Evolutionary conservation across 768 basidiomycete genomes (phyloP), one percentile per base, ranked within the genome.

Genomic region (Trametopsis cervina): DNA sequence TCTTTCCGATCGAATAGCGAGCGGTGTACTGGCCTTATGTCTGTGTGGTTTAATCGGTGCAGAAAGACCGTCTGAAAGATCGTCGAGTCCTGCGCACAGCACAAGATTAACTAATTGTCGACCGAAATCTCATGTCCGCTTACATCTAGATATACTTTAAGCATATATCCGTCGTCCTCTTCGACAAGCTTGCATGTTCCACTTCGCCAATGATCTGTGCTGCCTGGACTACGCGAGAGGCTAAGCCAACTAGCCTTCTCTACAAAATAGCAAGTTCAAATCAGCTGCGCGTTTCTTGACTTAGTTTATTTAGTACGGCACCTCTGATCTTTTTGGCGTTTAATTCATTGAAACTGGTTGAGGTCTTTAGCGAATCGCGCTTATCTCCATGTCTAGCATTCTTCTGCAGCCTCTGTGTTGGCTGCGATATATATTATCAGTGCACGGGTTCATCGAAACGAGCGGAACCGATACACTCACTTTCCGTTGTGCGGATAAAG

Each of bases 141-240:
- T 60, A 87, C 87, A 52, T 88, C 85, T 49, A 88, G 67, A 59
- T 87, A 89, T 48, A 90, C 76, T 55, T 83, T 83, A 40, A 89
- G 64, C 46, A 81, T 69, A 60, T 80, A 86, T 24, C 77, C 71
- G 41, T 78, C 77, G 26, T 77, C 80, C 63, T 86, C 83, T 56
- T 85, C 82, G 35, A 71, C 63, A 46, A 90, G 67, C 57, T 74
- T 84, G 65, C 87, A 89, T 10, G 77, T 81, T 20, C 83, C 87
- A 36, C 74, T 64, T 58, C 85, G 72, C 88, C 88, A 90, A 36
- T 82, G 80, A 12, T 80, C 82, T 6, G 72, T 65, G 26, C 71
- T 70, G 22, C 70, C 62, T 23, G 75, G 54, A 20, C 71, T 70
- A 53, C 76, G 78, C 35, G 76, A 64, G 15, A 85, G 70, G 12